A percentile compares a stretch with the other conserved stretches of the same genome.
Evolutionary conservation across 2,329 filamentous ascomycete species (phyloP).

Genomic region (Reticulascus tulasneorum): DNA sequence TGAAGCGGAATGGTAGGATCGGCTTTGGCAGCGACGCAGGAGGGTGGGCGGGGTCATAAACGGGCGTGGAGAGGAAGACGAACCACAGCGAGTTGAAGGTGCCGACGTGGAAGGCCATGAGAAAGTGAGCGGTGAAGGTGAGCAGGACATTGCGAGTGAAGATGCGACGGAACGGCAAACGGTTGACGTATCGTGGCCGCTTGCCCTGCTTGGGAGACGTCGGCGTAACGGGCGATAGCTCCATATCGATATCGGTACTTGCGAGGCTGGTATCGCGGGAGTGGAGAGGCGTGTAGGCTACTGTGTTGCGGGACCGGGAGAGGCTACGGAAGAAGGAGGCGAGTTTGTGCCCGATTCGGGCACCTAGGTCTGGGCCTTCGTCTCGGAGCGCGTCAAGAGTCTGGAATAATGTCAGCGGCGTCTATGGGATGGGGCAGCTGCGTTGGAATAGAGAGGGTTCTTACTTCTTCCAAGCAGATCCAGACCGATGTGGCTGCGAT

Average conservation of each 20-base stretch:
- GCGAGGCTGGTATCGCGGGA: slow-evolving; percentile 23
- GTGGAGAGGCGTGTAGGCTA: slow-evolving; percentile 30
- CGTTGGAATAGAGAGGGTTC: slow-evolving; percentile 2
- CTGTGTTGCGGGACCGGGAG: slow-evolving; percentile 9
- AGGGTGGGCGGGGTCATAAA: slow-evolving; percentile 40
- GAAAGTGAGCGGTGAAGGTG: slow-evolving; percentile 61
- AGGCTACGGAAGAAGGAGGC: slow-evolving; percentile 20
- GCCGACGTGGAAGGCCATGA: slow-evolving; percentile 69
- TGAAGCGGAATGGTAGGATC: slow-evolving; percentile 57
- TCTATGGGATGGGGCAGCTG: too few species aligned
- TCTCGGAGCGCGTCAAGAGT: slow-evolving; percentile 43
- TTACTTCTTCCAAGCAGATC: slow-evolving; percentile 48
- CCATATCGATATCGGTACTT: slow-evolving; percentile 19
- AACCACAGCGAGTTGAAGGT: slow-evolving; percentile 76
- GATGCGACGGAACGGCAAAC: slow-evolving; percentile 49
- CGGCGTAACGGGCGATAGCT: slow-evolving; percentile 23
- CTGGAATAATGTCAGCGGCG: slow-evolving; percentile 19
- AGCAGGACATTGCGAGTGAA: slow-evolving; percentile 51
- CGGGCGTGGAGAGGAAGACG: slow-evolving; percentile 70
- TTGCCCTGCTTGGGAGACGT: slow-evolving; percentile 7
- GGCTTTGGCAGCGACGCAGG: slow-evolving; percentile 20
- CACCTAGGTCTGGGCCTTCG: slow-evolving; percentile 35
- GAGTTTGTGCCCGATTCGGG: slow-evolving; percentile 34
- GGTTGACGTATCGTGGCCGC: slow-evolving; percentile 37
- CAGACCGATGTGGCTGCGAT: slow-evolving; percentile 40